Conservation (phyloP, 2,329 filamentous ascomycete genomes). For the Aspergillus tamarii region DNA sequence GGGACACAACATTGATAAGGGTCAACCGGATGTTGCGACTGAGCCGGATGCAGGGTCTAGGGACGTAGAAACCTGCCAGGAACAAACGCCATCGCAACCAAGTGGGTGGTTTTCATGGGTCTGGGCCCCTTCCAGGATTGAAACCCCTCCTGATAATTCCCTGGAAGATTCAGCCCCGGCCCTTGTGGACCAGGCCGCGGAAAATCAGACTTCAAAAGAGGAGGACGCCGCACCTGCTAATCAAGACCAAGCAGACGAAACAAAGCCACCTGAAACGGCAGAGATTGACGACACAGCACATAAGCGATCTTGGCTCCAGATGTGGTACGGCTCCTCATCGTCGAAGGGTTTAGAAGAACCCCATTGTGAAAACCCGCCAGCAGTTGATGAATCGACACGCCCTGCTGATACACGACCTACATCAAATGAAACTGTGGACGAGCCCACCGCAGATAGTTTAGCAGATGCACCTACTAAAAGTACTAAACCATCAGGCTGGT, state of each 20-base stretch:
- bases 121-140: constrained; percentile 28
- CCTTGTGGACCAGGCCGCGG: constrained; percentile 13
- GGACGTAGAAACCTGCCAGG: constrained; percentile 11
- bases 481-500: constrained; percentile 42
- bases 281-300: constrained; percentile 27
- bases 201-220: constrained; percentile 18
- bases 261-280: constrained; percentile 15
- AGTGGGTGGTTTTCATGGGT: constrained; percentile 45
- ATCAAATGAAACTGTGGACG: constrained; percentile 22
- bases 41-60: constrained; percentile 19
- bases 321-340: constrained; percentile 42
- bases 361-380: constrained; percentile 19
- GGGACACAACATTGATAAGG: constrained; percentile 22
- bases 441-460: constrained; percentile 22
- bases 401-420: constrained; percentile 14
- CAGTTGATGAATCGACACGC: constrained; percentile 17
- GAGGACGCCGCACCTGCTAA: constrained; percentile 14
- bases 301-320: constrained; percentile 50
- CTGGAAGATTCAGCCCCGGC: constrained; percentile 17
- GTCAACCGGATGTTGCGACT: constrained; percentile 19
- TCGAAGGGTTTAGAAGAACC: constrained; percentile 30
- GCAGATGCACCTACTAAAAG: constrained; percentile 24
- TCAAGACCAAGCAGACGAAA: constrained; percentile 14
- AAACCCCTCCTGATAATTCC: constrained; percentile 7
- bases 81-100: constrained; percentile 22